A percentile compares a stretch with the other conserved stretches of the same genome.
Conservation (phyloP, 140 eudicot species). For the Erigeron philadelphicus region DNA sequence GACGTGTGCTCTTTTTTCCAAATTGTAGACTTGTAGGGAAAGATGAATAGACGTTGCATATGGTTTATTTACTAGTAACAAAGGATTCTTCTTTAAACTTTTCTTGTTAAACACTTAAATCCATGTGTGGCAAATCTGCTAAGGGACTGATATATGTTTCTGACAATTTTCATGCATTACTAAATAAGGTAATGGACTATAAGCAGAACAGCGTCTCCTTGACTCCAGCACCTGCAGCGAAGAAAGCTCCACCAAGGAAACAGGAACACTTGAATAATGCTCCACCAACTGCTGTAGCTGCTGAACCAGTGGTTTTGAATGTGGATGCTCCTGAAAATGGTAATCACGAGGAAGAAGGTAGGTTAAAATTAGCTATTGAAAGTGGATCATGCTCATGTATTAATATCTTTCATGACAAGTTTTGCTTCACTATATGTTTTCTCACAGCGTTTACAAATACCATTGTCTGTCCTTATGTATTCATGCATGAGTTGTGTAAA, state of each 20-base stretch:
- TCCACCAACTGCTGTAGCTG: constrained; percentile 27
- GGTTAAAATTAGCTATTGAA: constrained; percentile 3
- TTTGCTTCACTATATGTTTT: background rate
- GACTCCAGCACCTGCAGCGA: constrained; percentile 43
- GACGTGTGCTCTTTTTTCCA: background rate
- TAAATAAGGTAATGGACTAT: constrained; percentile 58
- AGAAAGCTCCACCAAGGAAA: constrained; percentile 45
- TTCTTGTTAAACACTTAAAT: constrained; percentile 7
- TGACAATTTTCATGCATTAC: background rate
- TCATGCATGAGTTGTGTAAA: constrained; percentile 2
- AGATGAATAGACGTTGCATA: constrained; percentile 8
- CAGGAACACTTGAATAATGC: constrained; percentile 35
- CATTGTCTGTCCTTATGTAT: background rate
- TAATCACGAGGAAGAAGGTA: constrained; percentile 75
- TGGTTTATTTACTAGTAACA: constrained; percentile 1
- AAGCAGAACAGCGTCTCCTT: constrained; percentile 56
- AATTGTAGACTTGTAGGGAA: background rate
- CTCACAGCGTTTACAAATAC: background rate
- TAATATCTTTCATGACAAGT: background rate
- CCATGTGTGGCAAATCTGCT: constrained; percentile 7
- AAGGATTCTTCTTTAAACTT: background rate
- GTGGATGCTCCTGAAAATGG: constrained; percentile 45
- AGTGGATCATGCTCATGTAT: constrained; percentile 5
- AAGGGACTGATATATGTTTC: constrained; percentile 1
- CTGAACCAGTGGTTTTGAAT: constrained; percentile 39